These are phyloP conservation scores for Scutellaria minor DNA, from an alignment of 257 asterid species.

Conservation along the genomic window DNA sequence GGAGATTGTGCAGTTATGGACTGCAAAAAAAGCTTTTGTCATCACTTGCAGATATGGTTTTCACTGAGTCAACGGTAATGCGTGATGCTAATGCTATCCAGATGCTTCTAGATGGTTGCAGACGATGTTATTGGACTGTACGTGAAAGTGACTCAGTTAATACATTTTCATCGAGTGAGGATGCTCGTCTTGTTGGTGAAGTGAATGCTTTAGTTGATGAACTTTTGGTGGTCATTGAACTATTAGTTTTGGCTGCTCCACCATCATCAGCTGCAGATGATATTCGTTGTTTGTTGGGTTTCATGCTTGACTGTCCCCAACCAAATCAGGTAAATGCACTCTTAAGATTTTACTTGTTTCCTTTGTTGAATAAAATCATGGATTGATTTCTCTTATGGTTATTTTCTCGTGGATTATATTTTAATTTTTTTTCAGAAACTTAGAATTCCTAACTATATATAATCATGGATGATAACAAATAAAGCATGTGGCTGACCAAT, in stretches of 20 bases:
- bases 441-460: conserved; percentile 1
- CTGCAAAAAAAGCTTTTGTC: conserved; percentile 94
- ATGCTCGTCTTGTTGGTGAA: conserved; percentile 85
- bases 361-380: conserved; percentile 24
- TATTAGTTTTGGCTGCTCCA: conserved; percentile 88
- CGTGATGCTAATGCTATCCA: conserved; percentile 98
- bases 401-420: conserved; percentile 18
- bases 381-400: conserved; percentile 6
- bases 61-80: conserved; percentile 89
- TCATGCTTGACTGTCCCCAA: conserved; percentile 97
- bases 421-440: conserved; percentile 8
- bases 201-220: conserved; percentile 97
- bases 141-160: conserved; percentile 82
- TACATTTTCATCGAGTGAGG: conserved; percentile 63
- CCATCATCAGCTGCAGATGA: conserved; percentile 79
- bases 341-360: conserved; percentile 9
- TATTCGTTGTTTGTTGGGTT: conserved; percentile 89
- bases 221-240: conserved; percentile 94
- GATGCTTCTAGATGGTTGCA: conserved; percentile 97
- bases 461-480: conserved; percentile 22
- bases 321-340: conserved; percentile 79
- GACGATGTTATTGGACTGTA: conserved; percentile 92
- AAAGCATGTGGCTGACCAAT: conserved; percentile 2
- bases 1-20: conserved; percentile 99
- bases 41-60: conserved; percentile 98